Evolutionary conservation across 1,284 basidiomycete species (phyloP), one percentile per base, ranked within the genome.

Genomic region (Ceratobasidium sp.): DNA sequence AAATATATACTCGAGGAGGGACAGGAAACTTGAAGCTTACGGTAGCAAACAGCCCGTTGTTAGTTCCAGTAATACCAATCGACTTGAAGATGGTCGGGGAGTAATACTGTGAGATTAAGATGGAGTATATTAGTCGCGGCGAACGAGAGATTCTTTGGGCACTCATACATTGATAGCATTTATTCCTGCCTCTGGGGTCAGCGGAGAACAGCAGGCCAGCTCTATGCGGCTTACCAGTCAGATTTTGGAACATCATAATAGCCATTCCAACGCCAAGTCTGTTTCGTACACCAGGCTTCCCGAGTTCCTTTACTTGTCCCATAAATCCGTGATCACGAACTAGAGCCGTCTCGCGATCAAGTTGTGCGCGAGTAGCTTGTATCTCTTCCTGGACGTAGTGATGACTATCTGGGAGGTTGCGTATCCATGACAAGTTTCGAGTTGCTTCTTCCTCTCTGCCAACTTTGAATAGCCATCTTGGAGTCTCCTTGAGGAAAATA

Each of bases 391-490:
- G 76, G 38, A 85, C 77, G 73, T 84, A 84, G 5, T 79, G 78
- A 46, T 82, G 79, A 55, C 83, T 80, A 1, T 70, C 74, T 18
- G 82, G 81, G 1, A 86, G 81, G 62, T 81, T 76, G 3, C 85
- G 82, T 30, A 86, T 77, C 35, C 79, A 80, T 14, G 79, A 79
- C 32, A 86, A 82, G 73, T 83, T 85, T 38, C 76, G 77, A 21
- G 84, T 78, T 0, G 84, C 83, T 43, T 82, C 76, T 7, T 79
- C 79, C 55, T 81, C 80, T 4, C 80, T 80, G 16, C 83, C 83
- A n/a, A 82, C 81, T 5, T 83, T 80, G 59, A 86, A 79, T 13
- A 87, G 82, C 82, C 85, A 86, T 1, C 84, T 80, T 0, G 87
- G 87, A 0, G 85, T 85, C 74, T 87, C 86, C 44, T 80, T 79